A percentile compares a stretch with the other conserved stretches of the same genome.
Conservation (phyloP, 176 grass and related monocot genomes). For the Rhipidocladum racemiflorum region DNA sequence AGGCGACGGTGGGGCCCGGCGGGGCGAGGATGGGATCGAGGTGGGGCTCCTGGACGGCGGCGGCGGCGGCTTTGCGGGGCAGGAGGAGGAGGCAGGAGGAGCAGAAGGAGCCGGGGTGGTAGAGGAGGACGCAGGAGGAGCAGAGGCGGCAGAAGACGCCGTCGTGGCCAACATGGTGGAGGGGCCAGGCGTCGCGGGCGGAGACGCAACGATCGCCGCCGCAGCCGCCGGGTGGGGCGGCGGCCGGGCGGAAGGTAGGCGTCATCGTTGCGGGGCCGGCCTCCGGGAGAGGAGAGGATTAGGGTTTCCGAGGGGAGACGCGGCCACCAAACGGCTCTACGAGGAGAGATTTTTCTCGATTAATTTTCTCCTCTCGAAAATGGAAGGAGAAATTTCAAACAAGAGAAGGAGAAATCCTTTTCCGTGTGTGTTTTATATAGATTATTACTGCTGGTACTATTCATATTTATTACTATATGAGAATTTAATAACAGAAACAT, state of each 20-base stretch:
- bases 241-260: slow-evolving; percentile 22
- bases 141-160: slow-evolving; percentile 78
- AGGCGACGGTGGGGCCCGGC: slow-evolving; percentile 39
- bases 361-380: neutral
- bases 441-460: neutral
- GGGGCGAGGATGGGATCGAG: slow-evolving; percentile 20
- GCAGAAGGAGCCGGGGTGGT: slow-evolving; percentile 70
- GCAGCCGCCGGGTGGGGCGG: slow-evolving; percentile 41
- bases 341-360: neutral
- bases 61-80: neutral
- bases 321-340: slow-evolving; percentile 40
- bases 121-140: slow-evolving; percentile 83
- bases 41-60: neutral
- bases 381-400: neutral
- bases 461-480: neutral
- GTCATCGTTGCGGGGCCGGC: slow-evolving; percentile 37
- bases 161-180: slow-evolving; percentile 81
- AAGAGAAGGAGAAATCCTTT: no score
- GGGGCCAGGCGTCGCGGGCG: slow-evolving; percentile 72
- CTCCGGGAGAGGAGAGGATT: slow-evolving; percentile 19
- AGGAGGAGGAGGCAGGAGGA: slow-evolving; percentile 72
- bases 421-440: no score
- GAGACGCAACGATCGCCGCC: slow-evolving; percentile 62
- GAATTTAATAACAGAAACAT: neutral
- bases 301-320: slow-evolving; percentile 43